Percentiles rank a stretch among this genome's conserved stretches.
Conservation (phyloP, 345 rosid genomes). For the Gossypium turneri region DNA sequence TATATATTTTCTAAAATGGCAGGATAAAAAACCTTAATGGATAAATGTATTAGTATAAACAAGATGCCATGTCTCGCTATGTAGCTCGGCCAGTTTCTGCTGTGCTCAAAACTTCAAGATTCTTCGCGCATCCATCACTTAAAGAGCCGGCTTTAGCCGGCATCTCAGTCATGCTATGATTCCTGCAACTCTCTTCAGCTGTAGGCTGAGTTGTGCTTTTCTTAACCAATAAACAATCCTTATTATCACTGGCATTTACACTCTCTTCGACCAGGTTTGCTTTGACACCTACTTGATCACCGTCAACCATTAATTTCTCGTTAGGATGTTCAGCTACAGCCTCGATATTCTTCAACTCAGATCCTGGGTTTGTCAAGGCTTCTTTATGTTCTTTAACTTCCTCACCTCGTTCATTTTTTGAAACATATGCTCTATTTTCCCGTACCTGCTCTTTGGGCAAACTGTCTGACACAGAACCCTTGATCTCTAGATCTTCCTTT, state of each 20-base stretch:
- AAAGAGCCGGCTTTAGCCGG: constrained; percentile 9
- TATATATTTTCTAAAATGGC: constrained; percentile 19
- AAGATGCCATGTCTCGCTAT: background rate
- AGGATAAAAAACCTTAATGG: background rate
- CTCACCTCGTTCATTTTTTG: constrained; percentile 12
- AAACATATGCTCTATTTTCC: constrained; percentile 10
- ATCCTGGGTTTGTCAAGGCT: constrained; percentile 22
- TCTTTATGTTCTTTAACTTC: constrained; percentile 28
- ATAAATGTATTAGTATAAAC: background rate
- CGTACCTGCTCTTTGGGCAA: background rate
- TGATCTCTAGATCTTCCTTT: constrained; percentile 30
- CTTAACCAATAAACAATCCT: constrained; percentile 13
- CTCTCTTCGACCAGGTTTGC: constrained; percentile 25
- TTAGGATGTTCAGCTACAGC: constrained; percentile 25
- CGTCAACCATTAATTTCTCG: constrained; percentile 15
- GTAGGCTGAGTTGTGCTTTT: constrained; percentile 18
- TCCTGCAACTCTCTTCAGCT: background rate
- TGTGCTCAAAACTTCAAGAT: constrained; percentile 22
- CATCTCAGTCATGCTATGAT: background rate
- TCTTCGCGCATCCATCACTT: constrained; percentile 18
- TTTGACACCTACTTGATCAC: constrained; percentile 13
- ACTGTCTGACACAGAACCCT: constrained; percentile 11
- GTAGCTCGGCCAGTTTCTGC: constrained; percentile 9
- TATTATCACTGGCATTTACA: constrained; percentile 21
- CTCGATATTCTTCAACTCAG: constrained; percentile 22